A percentile compares a stretch with the other conserved stretches of the same genome.
These are phyloP conservation scores for Zanthoxylum bungeanum DNA, from an alignment of 345 rosid species.

Conservation along the genomic window DNA sequence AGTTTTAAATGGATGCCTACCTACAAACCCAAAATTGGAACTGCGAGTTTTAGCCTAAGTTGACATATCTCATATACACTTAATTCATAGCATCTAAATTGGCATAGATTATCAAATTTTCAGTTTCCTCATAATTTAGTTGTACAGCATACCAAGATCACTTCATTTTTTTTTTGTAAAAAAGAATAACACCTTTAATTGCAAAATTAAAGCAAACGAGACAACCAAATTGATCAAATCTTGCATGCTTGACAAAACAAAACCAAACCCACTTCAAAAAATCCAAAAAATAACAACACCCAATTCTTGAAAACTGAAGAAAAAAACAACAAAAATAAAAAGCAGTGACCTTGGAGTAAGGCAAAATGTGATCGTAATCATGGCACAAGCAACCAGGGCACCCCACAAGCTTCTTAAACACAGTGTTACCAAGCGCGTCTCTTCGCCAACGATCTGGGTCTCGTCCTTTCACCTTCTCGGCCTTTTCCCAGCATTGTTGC, in stretches of 20 bases:
- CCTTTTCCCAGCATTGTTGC: conserved; percentile 97
- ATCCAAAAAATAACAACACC: not conserved
- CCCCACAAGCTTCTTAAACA: conserved; percentile 88
- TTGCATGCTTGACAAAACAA: not conserved
- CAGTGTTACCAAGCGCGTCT: conserved; percentile 77
- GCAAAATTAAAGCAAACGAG: not conserved
- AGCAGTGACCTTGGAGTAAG: conserved; percentile 80
- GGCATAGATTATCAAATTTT: not conserved
- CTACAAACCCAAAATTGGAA: too few relatives aligned
- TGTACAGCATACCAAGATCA: too few relatives aligned
- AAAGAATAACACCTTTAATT: not conserved
- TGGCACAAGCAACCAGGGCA: conserved; percentile 98
- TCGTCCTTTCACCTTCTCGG: conserved; percentile 82
- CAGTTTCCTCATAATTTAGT: not conserved
- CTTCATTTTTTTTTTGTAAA: too few relatives aligned
- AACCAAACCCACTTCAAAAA: not conserved
- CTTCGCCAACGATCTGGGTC: conserved; percentile 88
- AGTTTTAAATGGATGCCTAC: too few relatives aligned
- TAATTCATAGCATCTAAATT: not conserved
- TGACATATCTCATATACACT: too few relatives aligned
- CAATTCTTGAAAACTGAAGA: not conserved
- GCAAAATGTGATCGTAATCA: conserved; percentile 90
- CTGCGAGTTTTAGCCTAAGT: too few relatives aligned
- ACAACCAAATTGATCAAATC: not conserved
- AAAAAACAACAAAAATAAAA: not conserved